These are phyloP conservation scores for Carex cristatella DNA, from an alignment of 176 grass and related monocot species.

Conservation along the genomic window DNA sequence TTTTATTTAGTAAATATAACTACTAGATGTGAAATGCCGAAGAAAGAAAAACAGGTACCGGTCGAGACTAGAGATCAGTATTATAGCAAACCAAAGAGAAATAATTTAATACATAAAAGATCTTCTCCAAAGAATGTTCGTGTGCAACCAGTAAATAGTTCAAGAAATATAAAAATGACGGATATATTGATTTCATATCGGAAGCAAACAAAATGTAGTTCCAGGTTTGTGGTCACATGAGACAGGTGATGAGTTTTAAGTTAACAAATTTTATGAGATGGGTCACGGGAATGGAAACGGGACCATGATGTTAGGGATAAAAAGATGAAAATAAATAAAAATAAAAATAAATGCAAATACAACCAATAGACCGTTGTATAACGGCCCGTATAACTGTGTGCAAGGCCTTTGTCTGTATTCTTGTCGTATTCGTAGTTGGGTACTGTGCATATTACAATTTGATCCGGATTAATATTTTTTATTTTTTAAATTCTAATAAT, in stretches of 20 bases:
- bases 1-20: neutral
- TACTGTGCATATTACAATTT: too few species aligned
- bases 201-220: neutral
- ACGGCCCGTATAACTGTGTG: neutral
- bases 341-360: neutral
- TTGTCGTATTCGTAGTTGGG: neutral
- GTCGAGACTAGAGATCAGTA: neutral
- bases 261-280: neutral
- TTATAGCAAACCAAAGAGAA: neutral
- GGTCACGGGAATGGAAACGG: neutral
- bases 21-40: neutral
- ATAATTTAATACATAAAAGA: neutral
- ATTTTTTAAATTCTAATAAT: too few species aligned
- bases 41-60: neutral
- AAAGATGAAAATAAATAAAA: neutral
- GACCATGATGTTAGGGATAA: neutral
- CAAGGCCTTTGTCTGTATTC: neutral
- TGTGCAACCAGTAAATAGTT: neutral
- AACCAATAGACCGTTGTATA: neutral
- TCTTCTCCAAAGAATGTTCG: neutral
- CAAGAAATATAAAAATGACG: neutral
- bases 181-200: neutral
- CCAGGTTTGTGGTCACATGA: slow-evolving; percentile 3
- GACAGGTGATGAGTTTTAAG: neutral
- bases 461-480: too few species aligned